Base-by-base conservation (phyloP, 1,139 yeast species). In the Blastobotrys persicus region DNA sequence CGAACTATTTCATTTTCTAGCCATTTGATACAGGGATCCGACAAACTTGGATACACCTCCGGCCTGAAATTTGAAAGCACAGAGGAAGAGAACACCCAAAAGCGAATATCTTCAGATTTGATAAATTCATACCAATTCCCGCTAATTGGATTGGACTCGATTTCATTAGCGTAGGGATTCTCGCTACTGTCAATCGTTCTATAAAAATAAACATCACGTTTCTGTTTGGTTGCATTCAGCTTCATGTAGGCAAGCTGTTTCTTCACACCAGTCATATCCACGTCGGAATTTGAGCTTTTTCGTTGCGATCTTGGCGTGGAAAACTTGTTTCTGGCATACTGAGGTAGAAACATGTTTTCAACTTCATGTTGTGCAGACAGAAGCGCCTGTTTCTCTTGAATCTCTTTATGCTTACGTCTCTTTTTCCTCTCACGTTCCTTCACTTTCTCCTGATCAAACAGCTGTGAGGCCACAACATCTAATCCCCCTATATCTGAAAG, bases 11-110 rank as follows among this genome's bases (percentile, higher is more conserved):
- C 50, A 12, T 7, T 11, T 23, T 44, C 38, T 12, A 50, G 14
- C 53, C 53, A 50, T 26, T 26, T 32, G 20, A 39, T 28, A 32
- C 46, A 47, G 13, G 17, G 28, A 18, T 44, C 50, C 6, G 43
- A 20, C n/a, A 16, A 11, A 9, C 28, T 16, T 4, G 53, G 53
- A 20, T 13, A 42, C 33, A n/a, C 4, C 5, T n/a, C 35, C 11
- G 20, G 31, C 13, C 44, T 26, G 26, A 50, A 43, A n/a, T 32
- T 26, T 12, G 48, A 35, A 13, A 23, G 35, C 31, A 44, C 38
- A 1, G 40, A 26, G 12, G 41, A 23, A 16, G 41, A 34, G 18
- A 50, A 46, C 18, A 45, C 38, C 52, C 52, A 49, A n/a, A 20
- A 16, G 31, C 52, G 34, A 19, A 38, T 49, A n/a, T 14, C 31